Conservation (phyloP, 2,329 filamentous ascomycete genomes). For the Nigrograna mackinnonii region DNA sequence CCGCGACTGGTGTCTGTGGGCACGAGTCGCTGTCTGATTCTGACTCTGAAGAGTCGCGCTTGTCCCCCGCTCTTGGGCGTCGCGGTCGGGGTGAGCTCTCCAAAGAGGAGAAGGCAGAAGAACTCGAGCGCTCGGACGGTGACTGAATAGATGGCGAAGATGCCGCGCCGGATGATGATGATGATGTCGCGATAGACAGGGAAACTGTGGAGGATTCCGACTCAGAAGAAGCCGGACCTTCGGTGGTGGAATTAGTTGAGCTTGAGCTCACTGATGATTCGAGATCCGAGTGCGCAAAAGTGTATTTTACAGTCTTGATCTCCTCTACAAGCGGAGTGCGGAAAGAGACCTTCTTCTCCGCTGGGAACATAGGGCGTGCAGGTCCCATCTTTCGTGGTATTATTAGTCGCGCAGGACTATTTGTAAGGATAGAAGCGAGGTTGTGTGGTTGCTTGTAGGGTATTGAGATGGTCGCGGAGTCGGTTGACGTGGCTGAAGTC, state of each 20-base stretch:
- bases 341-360: constrained; percentile 62
- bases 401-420: constrained; percentile 45
- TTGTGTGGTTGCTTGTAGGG: constrained; percentile 53
- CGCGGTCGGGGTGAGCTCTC: constrained; percentile 27
- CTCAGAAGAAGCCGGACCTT: constrained; percentile 12
- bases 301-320: constrained; percentile 60
- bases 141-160: constrained; percentile 16
- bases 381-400: constrained; percentile 45
- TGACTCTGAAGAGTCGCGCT: constrained; percentile 48
- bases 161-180: constrained; percentile 4
- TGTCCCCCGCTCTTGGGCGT: constrained; percentile 40
- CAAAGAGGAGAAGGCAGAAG: constrained; percentile 20
- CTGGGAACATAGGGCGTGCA: constrained; percentile 53
- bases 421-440: constrained; percentile 49
- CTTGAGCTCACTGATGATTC: constrained; percentile 42
- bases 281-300: constrained; percentile 60
- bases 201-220: constrained; percentile 15
- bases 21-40: constrained; percentile 54
- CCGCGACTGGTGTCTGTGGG: constrained; percentile 57
- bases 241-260: constrained; percentile 32
- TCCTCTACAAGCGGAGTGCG: constrained; percentile 60
- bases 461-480: constrained; percentile 38
- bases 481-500: constrained; percentile 44
- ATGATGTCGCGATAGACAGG: constrained; percentile 13
- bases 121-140: constrained; percentile 14